A percentile compares a stretch with the other conserved stretches of the same genome.
phyloP scores from a whole-genome alignment of 2,329 filamentous ascomycete genomes.

The Ophiostoma quercus region DNA sequence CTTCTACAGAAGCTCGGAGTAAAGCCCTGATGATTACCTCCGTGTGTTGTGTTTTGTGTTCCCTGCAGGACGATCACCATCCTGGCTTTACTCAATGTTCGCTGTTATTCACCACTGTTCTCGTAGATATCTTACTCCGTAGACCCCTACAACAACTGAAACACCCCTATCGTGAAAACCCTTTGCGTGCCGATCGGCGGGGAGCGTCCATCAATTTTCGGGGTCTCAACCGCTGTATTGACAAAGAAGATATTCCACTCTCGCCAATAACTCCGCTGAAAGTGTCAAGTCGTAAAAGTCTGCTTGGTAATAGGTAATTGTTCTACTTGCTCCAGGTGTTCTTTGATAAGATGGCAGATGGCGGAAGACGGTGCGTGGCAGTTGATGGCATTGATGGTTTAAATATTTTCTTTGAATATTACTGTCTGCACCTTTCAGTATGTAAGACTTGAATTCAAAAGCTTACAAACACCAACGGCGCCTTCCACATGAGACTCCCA shows the following conservation, averaged over 20 bases:
- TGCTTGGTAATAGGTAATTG: slow-evolving; percentile 1
- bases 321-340: not conserved
- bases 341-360: not conserved
- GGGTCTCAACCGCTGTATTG: not conserved
- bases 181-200: slow-evolving; percentile 4
- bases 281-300: not conserved
- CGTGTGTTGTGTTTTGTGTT: not conserved
- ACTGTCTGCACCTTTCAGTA: too few relatives aligned
- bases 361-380: too few relatives aligned
- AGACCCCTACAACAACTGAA: not conserved
- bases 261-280: not conserved
- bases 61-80: slow-evolving; percentile 2
- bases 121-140: too few relatives aligned
- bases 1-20: too few relatives aligned
- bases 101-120: not conserved
- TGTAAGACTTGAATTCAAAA: too few relatives aligned
- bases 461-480: not conserved
- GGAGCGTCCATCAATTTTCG: not conserved
- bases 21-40: not conserved
- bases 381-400: too few relatives aligned
- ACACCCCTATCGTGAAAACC: not conserved
- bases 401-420: too few relatives aligned
- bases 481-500: not conserved
- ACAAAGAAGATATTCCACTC: not conserved
- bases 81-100: not conserved